Evolutionary conservation across 2,329 filamentous ascomycete genomes (phyloP).

Genomic region (Ophiocordyceps camponoti-saundersi): DNA sequence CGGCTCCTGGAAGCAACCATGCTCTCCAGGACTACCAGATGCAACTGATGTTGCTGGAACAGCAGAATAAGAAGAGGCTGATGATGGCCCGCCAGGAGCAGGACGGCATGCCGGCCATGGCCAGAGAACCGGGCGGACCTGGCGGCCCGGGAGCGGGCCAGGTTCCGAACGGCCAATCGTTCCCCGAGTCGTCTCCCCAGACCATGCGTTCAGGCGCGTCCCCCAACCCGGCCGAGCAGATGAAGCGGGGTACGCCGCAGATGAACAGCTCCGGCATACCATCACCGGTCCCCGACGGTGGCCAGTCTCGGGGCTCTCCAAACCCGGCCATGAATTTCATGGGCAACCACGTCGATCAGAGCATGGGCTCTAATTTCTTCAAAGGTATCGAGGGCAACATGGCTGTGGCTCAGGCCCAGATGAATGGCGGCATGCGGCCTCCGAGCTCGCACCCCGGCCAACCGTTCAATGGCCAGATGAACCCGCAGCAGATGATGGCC

Average conservation of each 20-base stretch:
- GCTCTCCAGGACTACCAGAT: slow-evolving; percentile 78
- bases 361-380: slow-evolving; percentile 42
- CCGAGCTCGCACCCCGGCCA: slow-evolving; percentile 49
- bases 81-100: slow-evolving; percentile 73
- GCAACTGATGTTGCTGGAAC: slow-evolving; percentile 74
- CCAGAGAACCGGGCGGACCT: slow-evolving; percentile 30
- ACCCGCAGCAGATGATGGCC: slow-evolving; percentile 42
- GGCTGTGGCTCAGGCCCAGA: slow-evolving; percentile 29
- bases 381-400: slow-evolving; percentile 39
- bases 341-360: slow-evolving; percentile 43
- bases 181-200: slow-evolving; percentile 55
- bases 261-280: slow-evolving; percentile 53
- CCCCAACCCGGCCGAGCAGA: slow-evolving; percentile 61
- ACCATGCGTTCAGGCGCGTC: slow-evolving; percentile 53
- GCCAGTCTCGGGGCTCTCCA: slow-evolving; percentile 48
- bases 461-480: slow-evolving; percentile 41
- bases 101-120: slow-evolving; percentile 35
- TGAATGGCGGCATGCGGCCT: slow-evolving; percentile 48
- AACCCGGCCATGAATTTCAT: slow-evolving; percentile 46
- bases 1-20: slow-evolving; percentile 45
- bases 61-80: slow-evolving; percentile 74
- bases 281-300: slow-evolving; percentile 54
- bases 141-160: slow-evolving; percentile 36
- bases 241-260: slow-evolving; percentile 62
- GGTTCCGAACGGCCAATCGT: slow-evolving; percentile 42